These are phyloP conservation scores for Pleurotus salmoneostramineus DNA, from an alignment of 768 basidiomycete species.

Conservation along the genomic window DNA sequence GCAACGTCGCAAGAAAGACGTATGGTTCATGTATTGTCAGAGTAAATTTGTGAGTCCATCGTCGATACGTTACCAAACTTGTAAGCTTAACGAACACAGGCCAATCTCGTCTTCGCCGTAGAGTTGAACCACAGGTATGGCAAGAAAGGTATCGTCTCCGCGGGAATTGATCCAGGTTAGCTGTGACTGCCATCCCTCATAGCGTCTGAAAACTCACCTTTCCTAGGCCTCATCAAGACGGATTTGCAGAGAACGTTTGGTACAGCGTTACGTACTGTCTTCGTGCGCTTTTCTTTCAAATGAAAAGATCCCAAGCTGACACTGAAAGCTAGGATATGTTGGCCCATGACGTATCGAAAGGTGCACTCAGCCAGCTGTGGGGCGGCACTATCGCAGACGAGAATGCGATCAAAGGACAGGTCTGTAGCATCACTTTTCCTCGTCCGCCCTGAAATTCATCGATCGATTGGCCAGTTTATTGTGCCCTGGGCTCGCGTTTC, in stretches of 20 bases:
- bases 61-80: too few relatives aligned
- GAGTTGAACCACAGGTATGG: too few relatives aligned
- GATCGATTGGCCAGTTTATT: too few relatives aligned
- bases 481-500: too few relatives aligned
- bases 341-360: constrained; percentile 25
- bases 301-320: background rate
- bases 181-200: too few relatives aligned
- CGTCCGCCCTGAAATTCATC: too few relatives aligned
- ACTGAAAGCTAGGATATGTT: constrained; percentile 15
- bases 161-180: too few relatives aligned
- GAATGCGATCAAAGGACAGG: constrained; percentile 35
- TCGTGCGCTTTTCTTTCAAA: constrained; percentile 4
- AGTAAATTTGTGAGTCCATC: constrained; percentile 25
- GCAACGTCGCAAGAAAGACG: constrained; percentile 17
- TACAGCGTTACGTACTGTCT: background rate
- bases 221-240: constrained; percentile 28
- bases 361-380: constrained; percentile 41
- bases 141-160: too few relatives aligned
- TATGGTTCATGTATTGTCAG: constrained; percentile 22
- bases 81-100: too few relatives aligned
- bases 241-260: constrained; percentile 20
- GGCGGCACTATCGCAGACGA: constrained; percentile 37
- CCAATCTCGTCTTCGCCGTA: too few relatives aligned
- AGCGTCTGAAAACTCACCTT: too few relatives aligned
- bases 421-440: constrained; percentile 12